Conservation (phyloP, 2,329 filamentous ascomycete species). For the Aspergillus sp. region DNA sequence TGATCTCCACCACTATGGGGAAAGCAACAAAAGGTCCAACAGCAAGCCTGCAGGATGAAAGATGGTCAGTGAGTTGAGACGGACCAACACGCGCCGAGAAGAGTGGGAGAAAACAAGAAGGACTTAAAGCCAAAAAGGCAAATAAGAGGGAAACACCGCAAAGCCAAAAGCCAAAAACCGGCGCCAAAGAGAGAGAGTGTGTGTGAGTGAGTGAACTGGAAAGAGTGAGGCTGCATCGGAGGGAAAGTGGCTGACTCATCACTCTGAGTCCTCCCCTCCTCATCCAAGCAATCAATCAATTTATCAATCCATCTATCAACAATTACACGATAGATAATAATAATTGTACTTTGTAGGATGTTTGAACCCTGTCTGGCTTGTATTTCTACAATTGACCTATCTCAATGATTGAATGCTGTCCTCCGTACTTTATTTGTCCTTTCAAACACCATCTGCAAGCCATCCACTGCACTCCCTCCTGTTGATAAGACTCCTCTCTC, state of each 20-base stretch:
- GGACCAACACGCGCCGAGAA: neutral
- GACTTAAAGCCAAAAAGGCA: neutral
- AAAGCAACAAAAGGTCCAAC: neutral
- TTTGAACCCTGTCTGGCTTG: too few relatives aligned
- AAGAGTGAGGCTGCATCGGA: conserved; percentile 2
- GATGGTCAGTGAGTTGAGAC: neutral
- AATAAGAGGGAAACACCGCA: neutral
- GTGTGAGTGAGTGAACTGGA: neutral
- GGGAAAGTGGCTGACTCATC: conserved; percentile 1
- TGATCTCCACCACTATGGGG: conserved; percentile 15
- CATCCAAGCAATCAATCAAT: neutral
- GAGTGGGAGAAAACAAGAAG: neutral
- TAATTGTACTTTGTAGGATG: too few relatives aligned
- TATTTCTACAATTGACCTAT: too few relatives aligned
- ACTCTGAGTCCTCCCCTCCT: neutral
- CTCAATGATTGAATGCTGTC: too few relatives aligned
- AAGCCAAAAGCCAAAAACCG: too few relatives aligned
- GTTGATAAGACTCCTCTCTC: neutral
- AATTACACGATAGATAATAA: too few relatives aligned
- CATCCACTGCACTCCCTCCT: neutral
- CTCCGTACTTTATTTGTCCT: neutral
- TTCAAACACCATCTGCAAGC: too few relatives aligned
- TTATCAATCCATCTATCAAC: too few relatives aligned
- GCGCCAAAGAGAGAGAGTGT: neutral
- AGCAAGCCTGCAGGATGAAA: neutral